These are phyloP conservation scores for Lactarius trivialis DNA, from an alignment of 768 basidiomycete species.

Conservation along the genomic window DNA sequence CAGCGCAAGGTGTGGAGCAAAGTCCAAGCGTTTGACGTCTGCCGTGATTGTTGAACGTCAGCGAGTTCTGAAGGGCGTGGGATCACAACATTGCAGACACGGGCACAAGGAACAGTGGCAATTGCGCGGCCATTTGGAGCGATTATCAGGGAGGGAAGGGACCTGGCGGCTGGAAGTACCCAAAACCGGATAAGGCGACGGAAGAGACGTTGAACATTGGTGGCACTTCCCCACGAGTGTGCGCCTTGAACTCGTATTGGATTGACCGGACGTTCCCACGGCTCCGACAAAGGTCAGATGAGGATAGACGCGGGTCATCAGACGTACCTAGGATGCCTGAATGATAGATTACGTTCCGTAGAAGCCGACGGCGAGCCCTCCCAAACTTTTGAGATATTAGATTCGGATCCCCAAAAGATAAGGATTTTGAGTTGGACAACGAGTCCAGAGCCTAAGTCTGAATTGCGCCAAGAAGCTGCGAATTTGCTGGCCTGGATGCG, in stretches of 20 bases:
- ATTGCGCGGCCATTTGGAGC: slow-evolving; percentile 1
- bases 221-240: neutral
- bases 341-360: slow-evolving; percentile 8
- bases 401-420: neutral
- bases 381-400: neutral
- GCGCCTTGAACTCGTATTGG: slow-evolving; percentile 5
- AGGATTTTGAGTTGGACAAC: neutral
- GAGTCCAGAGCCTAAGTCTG: neutral
- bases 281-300: slow-evolving; percentile 2
- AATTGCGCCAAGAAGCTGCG: neutral
- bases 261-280: neutral
- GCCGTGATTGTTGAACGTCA: neutral
- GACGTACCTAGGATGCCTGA: slow-evolving; percentile 11
- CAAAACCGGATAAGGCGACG: neutral
- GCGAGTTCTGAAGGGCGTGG: neutral
- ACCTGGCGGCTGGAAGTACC: neutral
- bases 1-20: neutral
- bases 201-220: neutral
- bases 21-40: slow-evolving; percentile 7
- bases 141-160: neutral
- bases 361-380: neutral
- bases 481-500: neutral
- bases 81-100: neutral
- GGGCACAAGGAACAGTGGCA: slow-evolving; percentile 10
- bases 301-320: neutral